Conservation (phyloP, 2,329 filamentous ascomycete species). For the Plectosphaerella cucumerina region DNA sequence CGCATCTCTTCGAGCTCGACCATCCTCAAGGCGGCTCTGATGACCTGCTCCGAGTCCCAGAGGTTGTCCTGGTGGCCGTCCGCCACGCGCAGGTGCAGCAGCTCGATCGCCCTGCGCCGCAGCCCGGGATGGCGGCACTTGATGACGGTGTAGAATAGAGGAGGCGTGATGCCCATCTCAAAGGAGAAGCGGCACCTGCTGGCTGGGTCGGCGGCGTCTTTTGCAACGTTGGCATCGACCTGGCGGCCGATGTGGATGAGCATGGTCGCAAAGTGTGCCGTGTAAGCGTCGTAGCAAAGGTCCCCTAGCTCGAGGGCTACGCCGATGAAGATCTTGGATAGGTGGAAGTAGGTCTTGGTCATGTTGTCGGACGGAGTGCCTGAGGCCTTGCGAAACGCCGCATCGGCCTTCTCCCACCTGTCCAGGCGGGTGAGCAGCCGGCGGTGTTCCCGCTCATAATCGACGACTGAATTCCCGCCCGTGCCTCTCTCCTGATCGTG, state of each 20-base stretch:
- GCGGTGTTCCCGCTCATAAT: slow-evolving; percentile 21
- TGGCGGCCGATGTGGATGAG: slow-evolving; percentile 18
- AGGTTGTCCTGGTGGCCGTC: slow-evolving; percentile 31
- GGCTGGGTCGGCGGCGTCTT: slow-evolving; percentile 5
- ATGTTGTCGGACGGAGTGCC: slow-evolving; percentile 17
- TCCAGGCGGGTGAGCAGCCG: slow-evolving; percentile 19
- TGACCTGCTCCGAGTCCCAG: slow-evolving; percentile 28
- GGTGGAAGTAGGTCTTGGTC: slow-evolving; percentile 30
- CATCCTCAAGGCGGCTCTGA: slow-evolving; percentile 25
- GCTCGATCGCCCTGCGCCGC: slow-evolving; percentile 29
- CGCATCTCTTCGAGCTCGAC: slow-evolving; percentile 29
- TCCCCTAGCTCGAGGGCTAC: slow-evolving; percentile 25
- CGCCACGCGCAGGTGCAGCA: slow-evolving; percentile 26
- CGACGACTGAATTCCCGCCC: no score
- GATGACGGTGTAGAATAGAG: slow-evolving; percentile 33
- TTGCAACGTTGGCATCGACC: slow-evolving; percentile 8
- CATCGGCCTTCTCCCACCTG: slow-evolving; percentile 26
- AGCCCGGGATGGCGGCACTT: slow-evolving; percentile 37
- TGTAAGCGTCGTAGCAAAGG: slow-evolving; percentile 27
- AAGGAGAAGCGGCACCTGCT: slow-evolving; percentile 28
- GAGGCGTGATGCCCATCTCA: slow-evolving; percentile 35
- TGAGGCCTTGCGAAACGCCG: slow-evolving; percentile 13
- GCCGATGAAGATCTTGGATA: slow-evolving; percentile 26
- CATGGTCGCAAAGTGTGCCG: slow-evolving; percentile 31
- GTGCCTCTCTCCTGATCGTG: no score